These are phyloP conservation scores for Boletus reticuloceps DNA, from an alignment of 768 basidiomycete genomes.

Conservation along the genomic window DNA sequence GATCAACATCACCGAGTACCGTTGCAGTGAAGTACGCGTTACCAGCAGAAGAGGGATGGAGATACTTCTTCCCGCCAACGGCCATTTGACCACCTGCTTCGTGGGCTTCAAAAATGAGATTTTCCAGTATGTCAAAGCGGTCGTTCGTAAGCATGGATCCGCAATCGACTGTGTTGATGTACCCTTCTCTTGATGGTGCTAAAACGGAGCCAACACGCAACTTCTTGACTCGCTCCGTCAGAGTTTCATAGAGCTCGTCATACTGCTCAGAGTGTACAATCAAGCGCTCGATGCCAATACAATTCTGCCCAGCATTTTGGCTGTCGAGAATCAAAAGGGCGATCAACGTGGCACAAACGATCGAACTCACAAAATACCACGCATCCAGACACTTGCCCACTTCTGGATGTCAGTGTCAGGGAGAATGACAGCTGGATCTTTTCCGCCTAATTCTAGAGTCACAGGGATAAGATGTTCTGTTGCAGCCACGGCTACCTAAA, in stretches of 20 bases:
- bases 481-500: constrained; percentile 77
- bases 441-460: constrained; percentile 91
- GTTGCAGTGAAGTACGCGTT: constrained; percentile 88
- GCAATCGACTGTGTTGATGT: constrained; percentile 72
- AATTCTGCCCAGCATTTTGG: constrained; percentile 94
- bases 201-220: constrained; percentile 81
- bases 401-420: constrained; percentile 79
- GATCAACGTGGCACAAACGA: neutral
- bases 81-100: constrained; percentile 62
- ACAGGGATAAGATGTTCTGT: constrained; percentile 88
- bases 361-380: constrained; percentile 82
- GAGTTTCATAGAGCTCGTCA: constrained; percentile 64
- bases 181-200: constrained; percentile 62
- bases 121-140: constrained; percentile 67
- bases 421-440: constrained; percentile 90
- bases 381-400: constrained; percentile 83
- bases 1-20: constrained; percentile 74
- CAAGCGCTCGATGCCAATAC: constrained; percentile 93
- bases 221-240: constrained; percentile 61
- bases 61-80: constrained; percentile 63
- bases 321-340: constrained; percentile 38
- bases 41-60: constrained; percentile 63
- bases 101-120: constrained; percentile 65
- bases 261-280: constrained; percentile 81
- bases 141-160: constrained; percentile 83